Base-by-base conservation (phyloP, 169 alveolate genomes). In the Plasmodium falciparum region DNA sequence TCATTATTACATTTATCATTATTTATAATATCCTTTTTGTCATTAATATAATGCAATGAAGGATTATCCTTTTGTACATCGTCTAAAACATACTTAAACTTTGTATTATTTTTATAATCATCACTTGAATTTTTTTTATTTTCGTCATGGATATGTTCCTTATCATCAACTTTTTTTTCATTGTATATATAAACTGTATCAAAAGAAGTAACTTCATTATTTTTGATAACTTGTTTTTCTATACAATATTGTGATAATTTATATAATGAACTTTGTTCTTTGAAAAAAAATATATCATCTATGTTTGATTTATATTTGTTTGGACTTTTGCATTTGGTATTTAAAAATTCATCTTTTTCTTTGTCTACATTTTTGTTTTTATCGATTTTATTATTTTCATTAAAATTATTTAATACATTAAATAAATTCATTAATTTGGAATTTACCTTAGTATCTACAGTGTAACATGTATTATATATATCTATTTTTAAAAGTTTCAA, bases 181-280 rank as follows among this genome's bases (percentile, higher is more conserved):
- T 12, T 56, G 62, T 83, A 83, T 39, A 83, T 83, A 63, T 83
- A 83, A 47, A 83, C 33, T 17, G 85, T 83, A 47, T 83, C 91
- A 29, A 83, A 83, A 43, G 91, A 56, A 1, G 20, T 22, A 3
- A 83, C 66, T n/a, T 56, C 73, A 8, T 83, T 50, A 61, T 83
- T 69, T 61, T 6, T 45, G 45, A 83, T 29, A 1, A 83, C 20
- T 11, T 73, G 8, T 15, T 83, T 83, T 69, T 83, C 91, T 69
- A 83, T 83, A 58, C 91, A 83, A 29, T 83, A 83, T 49, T 83
- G 91, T 15, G 91, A 67, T 83, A 83, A 26, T 33, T 83, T 83
- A 29, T 67, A 83, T 69, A 83, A 72, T 11, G 91, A 83, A 8
- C 73, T 69, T 69, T 83, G 91, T 29, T 63, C 59, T 69, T 69